Conservation (phyloP, 2,329 filamentous ascomycete species). For the Xylariaceae sp. region DNA sequence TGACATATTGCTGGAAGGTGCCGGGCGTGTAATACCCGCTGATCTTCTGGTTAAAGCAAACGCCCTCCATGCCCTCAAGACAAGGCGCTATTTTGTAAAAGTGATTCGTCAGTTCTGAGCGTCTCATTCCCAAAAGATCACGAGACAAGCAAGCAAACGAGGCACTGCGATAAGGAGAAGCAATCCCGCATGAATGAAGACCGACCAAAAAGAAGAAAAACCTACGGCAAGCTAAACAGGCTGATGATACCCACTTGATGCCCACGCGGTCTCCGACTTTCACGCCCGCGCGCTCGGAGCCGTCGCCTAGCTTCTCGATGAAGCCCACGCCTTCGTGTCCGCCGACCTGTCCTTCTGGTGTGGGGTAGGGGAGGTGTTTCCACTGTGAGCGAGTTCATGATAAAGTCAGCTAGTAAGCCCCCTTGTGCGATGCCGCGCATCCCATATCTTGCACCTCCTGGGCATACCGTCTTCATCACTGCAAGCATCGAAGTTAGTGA, state of each 20-base stretch:
- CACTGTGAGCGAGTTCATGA: constrained; percentile 6
- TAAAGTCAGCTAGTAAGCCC: background rate
- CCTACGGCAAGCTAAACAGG: constrained; percentile 27
- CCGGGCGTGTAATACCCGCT: constrained; percentile 28
- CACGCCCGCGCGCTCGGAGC: constrained; percentile 12
- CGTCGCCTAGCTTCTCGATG: constrained; percentile 24
- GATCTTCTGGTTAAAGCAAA: constrained; percentile 25
- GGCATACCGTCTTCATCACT: constrained; percentile 28
- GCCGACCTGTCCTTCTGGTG: constrained; percentile 21
- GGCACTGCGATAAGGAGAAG: too few species aligned
- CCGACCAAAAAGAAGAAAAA: background rate
- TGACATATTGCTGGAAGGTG: constrained; percentile 28
- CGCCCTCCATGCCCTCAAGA: constrained; percentile 20
- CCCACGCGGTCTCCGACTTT: constrained; percentile 29
- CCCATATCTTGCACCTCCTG: background rate
- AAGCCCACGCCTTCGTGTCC: constrained; percentile 29
- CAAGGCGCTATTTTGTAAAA: constrained; percentile 17
- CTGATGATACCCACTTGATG: constrained; percentile 28
- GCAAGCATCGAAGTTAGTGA: background rate
- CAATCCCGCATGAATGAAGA: background rate
- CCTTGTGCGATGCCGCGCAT: background rate
- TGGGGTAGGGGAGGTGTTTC: constrained; percentile 12
- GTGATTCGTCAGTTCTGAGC: constrained; percentile 7
- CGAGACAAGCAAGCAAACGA: too few species aligned
- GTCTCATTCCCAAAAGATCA: background rate